Evolutionary conservation across 495 filamentous ascomycete genomes (phyloP).

Genomic region (Melanomma pulvis-pyrius): DNA sequence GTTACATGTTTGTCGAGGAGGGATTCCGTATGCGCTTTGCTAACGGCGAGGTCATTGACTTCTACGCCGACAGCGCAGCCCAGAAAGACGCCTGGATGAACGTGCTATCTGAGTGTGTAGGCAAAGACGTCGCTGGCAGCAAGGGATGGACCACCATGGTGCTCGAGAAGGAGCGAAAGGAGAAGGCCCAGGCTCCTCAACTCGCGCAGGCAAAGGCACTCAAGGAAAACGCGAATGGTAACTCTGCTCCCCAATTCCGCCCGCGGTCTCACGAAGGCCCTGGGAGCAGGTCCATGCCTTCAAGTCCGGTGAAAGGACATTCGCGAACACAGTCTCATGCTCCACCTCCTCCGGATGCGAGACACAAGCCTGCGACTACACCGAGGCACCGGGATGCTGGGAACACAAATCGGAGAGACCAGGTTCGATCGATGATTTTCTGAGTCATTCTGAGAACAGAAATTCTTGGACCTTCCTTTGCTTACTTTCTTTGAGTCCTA

Average conservation of each 20-base stretch:
- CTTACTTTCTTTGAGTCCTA: conserved; percentile 5
- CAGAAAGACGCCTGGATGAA: conserved; percentile 96
- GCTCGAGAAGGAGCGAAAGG: conserved; percentile 54
- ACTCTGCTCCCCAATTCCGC: conserved; percentile 6
- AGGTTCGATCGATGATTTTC: conserved; percentile 42
- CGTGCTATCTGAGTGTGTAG: conserved; percentile 81
- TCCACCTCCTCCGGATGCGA: conserved; percentile 28
- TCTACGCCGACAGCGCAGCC: conserved; percentile 85
- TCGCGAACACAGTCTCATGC: conserved; percentile 24
- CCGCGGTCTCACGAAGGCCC: conserved; percentile 28
- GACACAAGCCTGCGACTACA: conserved; percentile 3
- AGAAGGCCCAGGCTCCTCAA: conserved; percentile 30
- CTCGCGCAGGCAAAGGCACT: conserved; percentile 37
- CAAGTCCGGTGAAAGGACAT: conserved; percentile 37
- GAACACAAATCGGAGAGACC: conserved; percentile 20
- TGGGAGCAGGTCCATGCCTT: conserved; percentile 29
- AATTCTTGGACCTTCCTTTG: background rate
- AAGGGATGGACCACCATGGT: conserved; percentile 85
- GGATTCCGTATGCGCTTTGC: conserved; percentile 97
- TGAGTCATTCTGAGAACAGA: conserved; percentile 4
- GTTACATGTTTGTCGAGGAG: conserved; percentile 99
- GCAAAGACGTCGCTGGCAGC: conserved; percentile 57
- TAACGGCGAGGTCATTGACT: conserved; percentile 97
- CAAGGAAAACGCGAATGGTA: conserved; percentile 16
- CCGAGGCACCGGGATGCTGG: conserved; percentile 6